These are phyloP conservation scores for Aspergillus indologenus DNA, from an alignment of 495 filamentous ascomycete genomes.

Conservation along the genomic window DNA sequence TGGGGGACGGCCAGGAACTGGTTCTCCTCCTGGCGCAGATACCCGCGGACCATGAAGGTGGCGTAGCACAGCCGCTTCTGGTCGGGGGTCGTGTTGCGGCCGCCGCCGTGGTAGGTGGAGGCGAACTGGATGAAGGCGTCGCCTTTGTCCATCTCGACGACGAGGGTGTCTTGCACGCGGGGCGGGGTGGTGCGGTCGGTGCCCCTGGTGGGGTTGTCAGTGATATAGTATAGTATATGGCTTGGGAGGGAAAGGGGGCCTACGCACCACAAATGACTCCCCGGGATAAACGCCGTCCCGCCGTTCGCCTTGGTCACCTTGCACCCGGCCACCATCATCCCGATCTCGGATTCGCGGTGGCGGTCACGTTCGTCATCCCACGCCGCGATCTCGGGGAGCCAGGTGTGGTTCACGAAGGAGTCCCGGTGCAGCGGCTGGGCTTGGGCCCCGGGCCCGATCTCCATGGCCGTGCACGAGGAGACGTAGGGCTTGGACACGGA, in stretches of 20 bases:
- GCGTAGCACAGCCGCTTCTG: slow-evolving; percentile 24
- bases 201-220: too few relatives aligned
- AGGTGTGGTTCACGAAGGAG: slow-evolving; percentile 26
- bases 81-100: slow-evolving; percentile 28
- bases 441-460: slow-evolving; percentile 27
- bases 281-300: slow-evolving; percentile 42
- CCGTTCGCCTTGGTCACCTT: slow-evolving; percentile 36
- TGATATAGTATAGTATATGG: too few relatives aligned
- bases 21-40: slow-evolving; percentile 30
- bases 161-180: slow-evolving; percentile 18
- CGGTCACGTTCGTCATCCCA: slow-evolving; percentile 19
- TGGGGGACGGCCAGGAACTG: slow-evolving; percentile 18
- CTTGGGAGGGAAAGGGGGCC: background rate
- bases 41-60: slow-evolving; percentile 34
- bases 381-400: slow-evolving; percentile 7
- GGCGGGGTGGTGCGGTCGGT: slow-evolving; percentile 12
- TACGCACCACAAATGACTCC: slow-evolving; percentile 39
- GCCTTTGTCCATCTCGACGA: slow-evolving; percentile 31
- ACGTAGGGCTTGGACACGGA: slow-evolving; percentile 29
- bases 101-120: slow-evolving; percentile 33
- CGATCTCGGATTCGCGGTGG: slow-evolving; percentile 26
- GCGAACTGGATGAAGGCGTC: slow-evolving; percentile 39
- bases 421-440: slow-evolving; percentile 36
- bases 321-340: slow-evolving; percentile 34
- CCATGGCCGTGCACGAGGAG: slow-evolving; percentile 25